Percentiles rank a stretch among this genome's conserved stretches.
Conservation (phyloP, 129 eudicot species). For the Gnaphalium uliginosum region DNA sequence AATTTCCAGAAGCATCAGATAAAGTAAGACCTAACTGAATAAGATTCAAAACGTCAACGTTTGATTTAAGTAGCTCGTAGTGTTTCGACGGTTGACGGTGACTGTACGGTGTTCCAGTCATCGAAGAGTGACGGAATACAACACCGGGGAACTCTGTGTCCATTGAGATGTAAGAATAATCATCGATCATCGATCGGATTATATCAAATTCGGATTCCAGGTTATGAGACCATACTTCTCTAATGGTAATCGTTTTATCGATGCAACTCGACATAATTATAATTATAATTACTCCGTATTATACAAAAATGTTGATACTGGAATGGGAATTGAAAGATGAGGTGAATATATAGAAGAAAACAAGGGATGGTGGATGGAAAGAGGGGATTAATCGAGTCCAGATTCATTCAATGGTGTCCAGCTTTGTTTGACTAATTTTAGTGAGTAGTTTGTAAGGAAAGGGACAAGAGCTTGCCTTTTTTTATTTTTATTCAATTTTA, state of each 20-base stretch:
- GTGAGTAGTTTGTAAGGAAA: no score
- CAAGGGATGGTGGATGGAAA: slow-evolving; percentile 33
- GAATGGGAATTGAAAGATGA: neutral
- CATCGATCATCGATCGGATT: slow-evolving; percentile 51
- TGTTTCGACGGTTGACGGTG: slow-evolving; percentile 41
- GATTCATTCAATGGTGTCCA: neutral
- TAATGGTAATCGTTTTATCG: slow-evolving; percentile 40
- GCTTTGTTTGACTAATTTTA: no score
- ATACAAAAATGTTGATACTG: no score
- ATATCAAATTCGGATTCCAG: slow-evolving; percentile 58
- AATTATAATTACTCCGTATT: no score
- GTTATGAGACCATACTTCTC: slow-evolving; percentile 73
- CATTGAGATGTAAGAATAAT: slow-evolving; percentile 72
- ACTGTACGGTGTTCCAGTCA: neutral
- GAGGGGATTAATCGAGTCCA: slow-evolving; percentile 22
- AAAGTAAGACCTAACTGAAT: slow-evolving; percentile 77
- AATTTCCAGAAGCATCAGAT: slow-evolving; percentile 61
- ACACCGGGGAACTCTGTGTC: slow-evolving; percentile 95
- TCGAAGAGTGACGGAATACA: slow-evolving; percentile 31
- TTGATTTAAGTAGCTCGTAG: slow-evolving; percentile 57
- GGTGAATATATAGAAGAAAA: neutral
- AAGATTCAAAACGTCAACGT: slow-evolving; percentile 67
- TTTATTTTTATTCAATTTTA: no score
- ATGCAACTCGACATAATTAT: slow-evolving; percentile 23
- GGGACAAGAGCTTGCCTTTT: no score